Conservation (phyloP, 345 rosid genomes). For the Gossypium thurberi region DNA sequence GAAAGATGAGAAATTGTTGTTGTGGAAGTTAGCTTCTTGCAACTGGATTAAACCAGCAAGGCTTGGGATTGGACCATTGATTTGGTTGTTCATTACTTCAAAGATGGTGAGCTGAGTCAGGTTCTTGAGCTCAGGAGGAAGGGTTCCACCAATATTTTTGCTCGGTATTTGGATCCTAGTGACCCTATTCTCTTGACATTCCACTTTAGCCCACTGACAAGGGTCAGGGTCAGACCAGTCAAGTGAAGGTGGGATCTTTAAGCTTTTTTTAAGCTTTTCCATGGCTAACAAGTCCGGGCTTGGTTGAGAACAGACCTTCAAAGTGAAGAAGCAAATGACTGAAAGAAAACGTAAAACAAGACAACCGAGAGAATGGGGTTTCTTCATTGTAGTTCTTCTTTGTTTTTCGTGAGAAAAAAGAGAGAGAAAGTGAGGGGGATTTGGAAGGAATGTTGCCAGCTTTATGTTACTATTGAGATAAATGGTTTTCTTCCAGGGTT, state of each 20-base stretch:
- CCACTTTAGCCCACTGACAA: conserved; percentile 51
- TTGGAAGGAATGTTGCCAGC: background rate
- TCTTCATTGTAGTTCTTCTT: conserved; percentile 18
- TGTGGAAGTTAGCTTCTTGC: conserved; percentile 26
- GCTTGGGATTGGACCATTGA: conserved; percentile 51
- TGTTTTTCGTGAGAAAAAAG: background rate
- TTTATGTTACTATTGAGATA: background rate
- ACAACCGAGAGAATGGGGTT: conserved; percentile 22
- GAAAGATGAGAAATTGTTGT: conserved; percentile 42
- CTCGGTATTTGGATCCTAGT: conserved; percentile 52
- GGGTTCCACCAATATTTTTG: conserved; percentile 33
- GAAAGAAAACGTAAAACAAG: conserved; percentile 22
- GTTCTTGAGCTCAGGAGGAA: conserved; percentile 45
- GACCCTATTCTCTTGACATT: conserved; percentile 33
- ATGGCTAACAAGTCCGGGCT: conserved; percentile 22
- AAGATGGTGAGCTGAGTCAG: conserved; percentile 34
- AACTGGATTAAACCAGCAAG: conserved; percentile 42
- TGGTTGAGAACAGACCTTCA: conserved; percentile 17
- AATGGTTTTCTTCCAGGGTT: conserved; percentile 17
- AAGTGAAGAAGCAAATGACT: conserved; percentile 8
- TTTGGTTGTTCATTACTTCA: conserved; percentile 43
- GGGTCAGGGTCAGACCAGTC: conserved; percentile 64
- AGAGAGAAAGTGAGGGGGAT: conserved; percentile 4
- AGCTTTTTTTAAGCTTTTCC: conserved; percentile 28
- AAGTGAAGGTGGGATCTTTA: conserved; percentile 30